phyloP scores from a whole-genome alignment of 345 rosid genomes.

The Rubroshorea leprosula region DNA sequence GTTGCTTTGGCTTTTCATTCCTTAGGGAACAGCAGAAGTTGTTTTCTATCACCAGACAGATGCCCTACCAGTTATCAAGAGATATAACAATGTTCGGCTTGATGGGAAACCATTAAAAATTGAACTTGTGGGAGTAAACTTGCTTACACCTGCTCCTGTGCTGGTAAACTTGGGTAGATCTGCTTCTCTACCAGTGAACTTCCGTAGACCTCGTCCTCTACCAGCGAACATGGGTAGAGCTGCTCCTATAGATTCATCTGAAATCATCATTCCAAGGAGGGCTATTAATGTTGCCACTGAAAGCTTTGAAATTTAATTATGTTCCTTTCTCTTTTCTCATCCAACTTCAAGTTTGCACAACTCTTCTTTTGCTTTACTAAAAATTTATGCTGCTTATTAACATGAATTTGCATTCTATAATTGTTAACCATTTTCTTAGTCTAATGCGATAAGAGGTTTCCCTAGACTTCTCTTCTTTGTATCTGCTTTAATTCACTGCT shows the following conservation, averaged over 20 bases:
- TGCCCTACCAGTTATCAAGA: slow-evolving; percentile 52
- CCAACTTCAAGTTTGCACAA: not conserved
- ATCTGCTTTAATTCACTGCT: not conserved
- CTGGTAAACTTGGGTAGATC: slow-evolving; percentile 4
- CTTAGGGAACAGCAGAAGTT: slow-evolving; percentile 65
- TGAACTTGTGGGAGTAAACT: slow-evolving; percentile 49
- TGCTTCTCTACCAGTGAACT: not conserved
- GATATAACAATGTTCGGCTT: slow-evolving; percentile 51
- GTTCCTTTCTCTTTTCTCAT: not conserved
- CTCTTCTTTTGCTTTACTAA: too few species aligned
- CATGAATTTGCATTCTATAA: not conserved
- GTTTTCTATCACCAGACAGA: slow-evolving; percentile 32
- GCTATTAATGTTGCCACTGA: slow-evolving; percentile 17
- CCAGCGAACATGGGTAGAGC: too few species aligned
- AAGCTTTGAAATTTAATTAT: slow-evolving; percentile 21
- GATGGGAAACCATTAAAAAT: slow-evolving; percentile 62
- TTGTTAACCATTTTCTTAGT: too few species aligned
- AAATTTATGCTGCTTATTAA: too few species aligned
- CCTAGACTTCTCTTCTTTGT: not conserved
- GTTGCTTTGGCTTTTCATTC: slow-evolving; percentile 20
- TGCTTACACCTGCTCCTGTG: slow-evolving; percentile 25
- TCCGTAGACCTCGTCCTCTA: too few species aligned
- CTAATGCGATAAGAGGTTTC: too few species aligned
- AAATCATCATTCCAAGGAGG: not conserved
- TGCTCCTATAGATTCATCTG: not conserved